A percentile compares a stretch with the other conserved stretches of the same genome.
phyloP scores from a whole-genome alignment of 352 stramenopile species.

The Pythium brachiatum region DNA sequence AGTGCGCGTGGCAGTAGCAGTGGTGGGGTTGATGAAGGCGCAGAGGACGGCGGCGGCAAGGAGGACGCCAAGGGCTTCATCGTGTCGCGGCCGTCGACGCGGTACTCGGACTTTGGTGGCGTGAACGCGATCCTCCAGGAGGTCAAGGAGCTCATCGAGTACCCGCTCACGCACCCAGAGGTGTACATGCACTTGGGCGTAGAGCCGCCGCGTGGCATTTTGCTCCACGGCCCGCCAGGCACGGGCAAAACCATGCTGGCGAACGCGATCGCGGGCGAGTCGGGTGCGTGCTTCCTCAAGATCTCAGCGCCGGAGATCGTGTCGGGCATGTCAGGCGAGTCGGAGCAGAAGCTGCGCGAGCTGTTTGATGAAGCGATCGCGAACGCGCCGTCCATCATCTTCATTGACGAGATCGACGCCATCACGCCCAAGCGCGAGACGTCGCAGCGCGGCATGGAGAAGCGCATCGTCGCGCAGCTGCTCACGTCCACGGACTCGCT shows the following conservation, averaged over 20 bases:
- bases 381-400: slow-evolving; percentile 96
- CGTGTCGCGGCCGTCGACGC: slow-evolving; percentile 65
- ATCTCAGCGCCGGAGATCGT: slow-evolving; percentile 92
- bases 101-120: slow-evolving; percentile 88
- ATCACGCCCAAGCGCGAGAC: slow-evolving; percentile 95
- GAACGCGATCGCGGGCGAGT: slow-evolving; percentile 91
- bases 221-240: slow-evolving; percentile 90
- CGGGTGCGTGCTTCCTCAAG: slow-evolving; percentile 86
- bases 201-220: slow-evolving; percentile 88
- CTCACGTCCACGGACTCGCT: slow-evolving; percentile 91
- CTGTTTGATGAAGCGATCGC: slow-evolving; percentile 95
- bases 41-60: slow-evolving; percentile 15
- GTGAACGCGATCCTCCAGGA: slow-evolving; percentile 88
- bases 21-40: neutral
- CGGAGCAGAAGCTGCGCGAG: slow-evolving; percentile 83
- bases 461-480: slow-evolving; percentile 96
- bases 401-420: slow-evolving; percentile 98
- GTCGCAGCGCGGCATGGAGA: slow-evolving; percentile 94
- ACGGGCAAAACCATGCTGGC: slow-evolving; percentile 95
- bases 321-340: slow-evolving; percentile 92
- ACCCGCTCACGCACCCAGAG: slow-evolving; percentile 92
- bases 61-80: slow-evolving; percentile 56
- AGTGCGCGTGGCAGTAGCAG: slow-evolving; percentile 9
- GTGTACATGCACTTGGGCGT: slow-evolving; percentile 93
- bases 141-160: slow-evolving; percentile 94